Evolutionary conservation across 306 rosid genomes (phyloP), one percentile per base, ranked within the genome.

Genomic region (Vigna mungo): DNA sequence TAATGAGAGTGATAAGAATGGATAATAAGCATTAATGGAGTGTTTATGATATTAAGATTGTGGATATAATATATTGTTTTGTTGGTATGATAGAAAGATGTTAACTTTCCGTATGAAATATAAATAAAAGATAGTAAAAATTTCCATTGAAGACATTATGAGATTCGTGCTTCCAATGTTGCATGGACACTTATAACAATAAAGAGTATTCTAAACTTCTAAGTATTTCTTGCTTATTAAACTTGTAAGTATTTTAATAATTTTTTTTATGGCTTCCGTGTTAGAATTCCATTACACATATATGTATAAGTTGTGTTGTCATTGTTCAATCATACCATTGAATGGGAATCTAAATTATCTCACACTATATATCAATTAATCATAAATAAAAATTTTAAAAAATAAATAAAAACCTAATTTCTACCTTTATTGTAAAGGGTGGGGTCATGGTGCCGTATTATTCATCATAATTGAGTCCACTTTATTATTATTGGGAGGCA

Each of bases 251-350:
- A 72, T 49, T 71, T 49, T 65, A 17, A n/a, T 79, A n/a, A 61
- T 30, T 23, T 74, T 34, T 74, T 75, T 12, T 30, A 51, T 68
- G 39, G 55, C 78, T 74, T 74, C 20, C 65, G 71, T 74, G 69
- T 43, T 69, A 80, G 78, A 75, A 52, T 63, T 74, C 75, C 78
- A 74, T 25, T 64, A 34, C n/a, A 17, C 18, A 2, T 27, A 7
- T 37, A 6, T 39, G 1, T 39, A 39, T 2, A 39, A 36, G 61
- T 47, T 61, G 46, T 23, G 68, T 47, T 70, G 46, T 23, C 49
- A 59, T 56, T 18, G 60, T 65, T 83, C 6, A 48, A 47, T 72
- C 53, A 9, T 27, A 8, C 21, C 3, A 69, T 79, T 69, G 84
- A 68, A 69, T 61, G 41, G 16, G 32, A 69, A 74, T 61, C 37